Evolutionary conservation across 2,329 filamentous ascomycete genomes (phyloP).

Genomic region (Aspergillus luchuensis): DNA sequence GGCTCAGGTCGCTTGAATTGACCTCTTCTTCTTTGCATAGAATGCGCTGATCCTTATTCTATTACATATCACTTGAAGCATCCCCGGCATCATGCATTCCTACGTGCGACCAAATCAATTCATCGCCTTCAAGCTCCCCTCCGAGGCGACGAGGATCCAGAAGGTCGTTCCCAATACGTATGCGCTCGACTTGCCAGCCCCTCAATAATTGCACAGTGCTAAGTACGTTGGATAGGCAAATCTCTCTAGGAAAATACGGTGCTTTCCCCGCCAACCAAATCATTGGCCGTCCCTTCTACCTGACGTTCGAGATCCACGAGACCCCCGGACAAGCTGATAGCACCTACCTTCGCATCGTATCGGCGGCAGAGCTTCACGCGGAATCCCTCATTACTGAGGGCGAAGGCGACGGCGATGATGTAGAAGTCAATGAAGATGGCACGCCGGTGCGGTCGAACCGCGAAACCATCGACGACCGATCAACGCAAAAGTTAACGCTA

Average conservation of each 20-base stretch:
- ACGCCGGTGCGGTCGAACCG: constrained; percentile 64
- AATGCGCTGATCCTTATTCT: neutral
- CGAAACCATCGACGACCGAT: constrained; percentile 63
- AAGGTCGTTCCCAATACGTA: constrained; percentile 66
- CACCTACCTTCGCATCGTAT: constrained; percentile 71
- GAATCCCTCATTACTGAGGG: constrained; percentile 64
- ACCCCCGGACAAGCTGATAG: constrained; percentile 65
- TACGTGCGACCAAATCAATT: constrained; percentile 41
- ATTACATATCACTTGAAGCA: neutral
- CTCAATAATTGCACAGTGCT: constrained; percentile 7
- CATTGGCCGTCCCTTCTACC: constrained; percentile 84
- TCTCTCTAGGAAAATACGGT: constrained; percentile 91
- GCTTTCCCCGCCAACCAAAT: constrained; percentile 86
- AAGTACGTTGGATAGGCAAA: constrained; percentile 59
- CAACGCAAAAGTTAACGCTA: constrained; percentile 73
- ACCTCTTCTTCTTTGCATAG: neutral
- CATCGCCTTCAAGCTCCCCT: constrained; percentile 49
- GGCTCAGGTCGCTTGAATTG: neutral
- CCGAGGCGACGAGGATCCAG: constrained; percentile 59
- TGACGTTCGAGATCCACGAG: constrained; percentile 88
- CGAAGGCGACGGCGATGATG: constrained; percentile 41
- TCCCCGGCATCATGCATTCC: constrained; percentile 37
- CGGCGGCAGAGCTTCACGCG: constrained; percentile 78
- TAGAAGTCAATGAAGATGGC: constrained; percentile 36
- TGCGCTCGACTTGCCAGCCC: constrained; percentile 41